Evolutionary conservation across 1,284 basidiomycete genomes (phyloP), one percentile per base, ranked within the genome.

Genomic region (Rhodotorula sp.): DNA sequence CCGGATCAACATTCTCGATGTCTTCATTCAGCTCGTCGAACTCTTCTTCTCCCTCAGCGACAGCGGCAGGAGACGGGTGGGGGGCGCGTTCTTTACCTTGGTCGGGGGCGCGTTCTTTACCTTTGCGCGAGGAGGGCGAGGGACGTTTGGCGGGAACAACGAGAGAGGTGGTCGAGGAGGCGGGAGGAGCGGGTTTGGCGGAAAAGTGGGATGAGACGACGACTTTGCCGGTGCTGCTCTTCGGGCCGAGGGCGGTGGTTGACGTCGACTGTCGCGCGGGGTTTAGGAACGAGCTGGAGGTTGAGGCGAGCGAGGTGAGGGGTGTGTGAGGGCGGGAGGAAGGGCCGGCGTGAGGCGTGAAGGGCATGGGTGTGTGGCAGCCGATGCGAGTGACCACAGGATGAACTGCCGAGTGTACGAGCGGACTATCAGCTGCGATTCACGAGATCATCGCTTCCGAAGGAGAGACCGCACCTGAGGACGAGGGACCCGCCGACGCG

Each of bases 71-170:
- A 10, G 39, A 13, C n/a, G n/a, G n/a, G n/a, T n/a, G n/a, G 11
- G 9, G 11, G 13, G 52, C 57, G 55, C 52, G 39, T 19, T 29
- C 59, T 27, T 55, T 58, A 1, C 56, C 56, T n/a, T 48, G n/a
- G n/a, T n/a, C n/a, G 11, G 9, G 11, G 13, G 52, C 57, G 55
- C 52, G 39, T 19, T 29, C 59, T 27, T 55, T 58, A 1, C 56
- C 56, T n/a, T 48, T 51, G 30, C 20, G 11, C 19, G 4, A 13
- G 17, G 27, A 13, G 62, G 64, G 68, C 6, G 65, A 67, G 22
- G 69, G 36, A 1, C 69, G 58, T 19, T 66, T 66, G 30, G n/a
- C 24, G 9, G 69, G 69, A 0, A 66, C 48, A 15, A 55, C 39
- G 9, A 10, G 7, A 19, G 19, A 20, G 19, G 32, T 20, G 2